A percentile compares a stretch with the other conserved stretches of the same genome.
phyloP scores from a whole-genome alignment of 768 basidiomycete genomes.

The Amanita pseudoporphyria region DNA sequence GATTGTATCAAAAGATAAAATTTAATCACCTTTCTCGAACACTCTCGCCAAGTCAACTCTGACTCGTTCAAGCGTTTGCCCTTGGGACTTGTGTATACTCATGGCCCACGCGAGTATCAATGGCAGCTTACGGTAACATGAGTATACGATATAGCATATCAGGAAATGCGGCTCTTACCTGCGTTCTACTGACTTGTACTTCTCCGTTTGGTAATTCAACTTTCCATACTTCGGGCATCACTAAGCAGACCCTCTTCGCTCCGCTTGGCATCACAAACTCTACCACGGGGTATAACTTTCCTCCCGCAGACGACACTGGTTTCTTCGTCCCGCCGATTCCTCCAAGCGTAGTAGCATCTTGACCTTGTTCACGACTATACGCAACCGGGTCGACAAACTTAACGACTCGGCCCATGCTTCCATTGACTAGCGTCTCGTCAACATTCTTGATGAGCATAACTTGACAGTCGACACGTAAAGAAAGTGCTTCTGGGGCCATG shows the following conservation, averaged over 20 bases:
- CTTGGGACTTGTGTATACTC: slow-evolving; percentile 98
- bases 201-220: slow-evolving; percentile 83
- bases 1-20: slow-evolving; percentile 32
- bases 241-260: slow-evolving; percentile 39
- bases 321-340: slow-evolving; percentile 22
- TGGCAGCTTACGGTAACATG: slow-evolving; percentile 48
- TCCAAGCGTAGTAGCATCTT: slow-evolving; percentile 19
- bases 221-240: slow-evolving; percentile 75
- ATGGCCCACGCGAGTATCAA: slow-evolving; percentile 94
- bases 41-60: slow-evolving; percentile 90
- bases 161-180: slow-evolving; percentile 61
- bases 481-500: slow-evolving; percentile 72
- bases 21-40: slow-evolving; percentile 71
- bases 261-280: slow-evolving; percentile 62
- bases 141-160: slow-evolving; percentile 27
- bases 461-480: slow-evolving; percentile 72
- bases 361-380: slow-evolving; percentile 33
- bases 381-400: slow-evolving; percentile 53
- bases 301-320: slow-evolving; percentile 11
- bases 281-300: slow-evolving; percentile 55
- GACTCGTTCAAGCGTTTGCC: slow-evolving; percentile 91
- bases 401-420: slow-evolving; percentile 80
- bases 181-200: slow-evolving; percentile 65
- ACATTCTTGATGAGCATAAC: slow-evolving; percentile 96
- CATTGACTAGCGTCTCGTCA: slow-evolving; percentile 88